Conservation (phyloP, 2,329 filamentous ascomycete species). For the Verticillium longisporum region DNA sequence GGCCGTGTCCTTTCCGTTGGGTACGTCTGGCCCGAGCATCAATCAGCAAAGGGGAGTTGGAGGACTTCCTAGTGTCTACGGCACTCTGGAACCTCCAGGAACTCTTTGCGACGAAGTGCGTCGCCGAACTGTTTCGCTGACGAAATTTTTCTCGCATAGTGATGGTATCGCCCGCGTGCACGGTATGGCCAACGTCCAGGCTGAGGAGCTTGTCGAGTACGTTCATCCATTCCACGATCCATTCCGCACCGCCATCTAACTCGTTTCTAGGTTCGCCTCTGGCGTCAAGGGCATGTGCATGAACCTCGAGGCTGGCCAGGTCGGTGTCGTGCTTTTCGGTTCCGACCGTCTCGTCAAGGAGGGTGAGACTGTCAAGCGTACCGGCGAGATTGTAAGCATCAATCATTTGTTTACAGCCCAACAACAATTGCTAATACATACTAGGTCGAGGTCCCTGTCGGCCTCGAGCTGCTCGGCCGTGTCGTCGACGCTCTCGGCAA, state of each 20-base stretch:
- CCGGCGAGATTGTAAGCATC: conserved; percentile 87
- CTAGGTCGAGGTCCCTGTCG: conserved; percentile 94
- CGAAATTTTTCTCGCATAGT: conserved; percentile 42
- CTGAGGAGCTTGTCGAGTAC: conserved; percentile 99
- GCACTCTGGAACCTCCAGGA: not conserved
- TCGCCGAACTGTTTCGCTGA: conserved; percentile 6
- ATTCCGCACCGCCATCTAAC: not conserved
- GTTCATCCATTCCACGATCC: conserved; percentile 32
- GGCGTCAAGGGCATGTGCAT: conserved; percentile 99
- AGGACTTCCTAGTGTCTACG: not conserved
- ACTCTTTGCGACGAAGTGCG: not conserved
- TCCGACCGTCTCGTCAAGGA: conserved; percentile 99
- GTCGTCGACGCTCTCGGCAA: conserved; percentile 98
- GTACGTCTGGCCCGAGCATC: conserved; percentile 54
- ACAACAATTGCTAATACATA: conserved; percentile 15
- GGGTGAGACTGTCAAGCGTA: conserved; percentile 99
- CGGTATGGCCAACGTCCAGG: conserved; percentile 99
- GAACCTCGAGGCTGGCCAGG: conserved; percentile 99
- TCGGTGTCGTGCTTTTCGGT: conserved; percentile 99
- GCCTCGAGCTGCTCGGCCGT: conserved; percentile 88
- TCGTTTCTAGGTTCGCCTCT: conserved; percentile 75
- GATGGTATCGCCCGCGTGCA: conserved; percentile 99
- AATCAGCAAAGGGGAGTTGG: not conserved
- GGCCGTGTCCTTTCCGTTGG: conserved; percentile 97
- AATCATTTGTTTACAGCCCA: not conserved